phyloP scores from a whole-genome alignment of 495 filamentous ascomycete species.

The Annulohypoxylon bovei region DNA sequence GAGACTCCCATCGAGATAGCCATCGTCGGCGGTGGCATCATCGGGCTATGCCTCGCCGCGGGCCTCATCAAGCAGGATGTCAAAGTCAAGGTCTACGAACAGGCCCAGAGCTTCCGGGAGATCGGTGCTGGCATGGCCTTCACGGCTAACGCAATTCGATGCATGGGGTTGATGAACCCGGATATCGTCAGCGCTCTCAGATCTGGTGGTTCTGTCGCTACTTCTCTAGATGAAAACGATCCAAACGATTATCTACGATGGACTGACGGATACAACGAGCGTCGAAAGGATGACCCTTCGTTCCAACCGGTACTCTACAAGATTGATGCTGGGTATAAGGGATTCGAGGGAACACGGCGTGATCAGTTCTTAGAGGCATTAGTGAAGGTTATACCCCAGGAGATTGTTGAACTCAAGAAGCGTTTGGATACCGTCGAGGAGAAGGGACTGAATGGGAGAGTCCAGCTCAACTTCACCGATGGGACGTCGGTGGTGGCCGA shows the following conservation, averaged over 20 bases:
- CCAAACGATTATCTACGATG: slow-evolving; percentile 45
- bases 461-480: slow-evolving; percentile 46
- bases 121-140: slow-evolving; percentile 68
- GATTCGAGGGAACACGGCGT: slow-evolving; percentile 54
- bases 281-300: slow-evolving; percentile 26
- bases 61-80: slow-evolving; percentile 52
- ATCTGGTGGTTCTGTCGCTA: slow-evolving; percentile 54
- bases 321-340: slow-evolving; percentile 32
- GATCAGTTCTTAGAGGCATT: slow-evolving; percentile 62
- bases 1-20: slow-evolving; percentile 44
- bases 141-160: slow-evolving; percentile 63
- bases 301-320: slow-evolving; percentile 33
- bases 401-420: slow-evolving; percentile 47
- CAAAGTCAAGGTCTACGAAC: slow-evolving; percentile 60
- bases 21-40: slow-evolving; percentile 59
- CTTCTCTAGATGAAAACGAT: slow-evolving; percentile 46
- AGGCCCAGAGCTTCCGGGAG: slow-evolving; percentile 57
- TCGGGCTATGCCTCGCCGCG: slow-evolving; percentile 51
- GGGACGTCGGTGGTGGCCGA: slow-evolving; percentile 51
- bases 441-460: slow-evolving; percentile 20
- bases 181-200: slow-evolving; percentile 56
- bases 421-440: slow-evolving; percentile 42
- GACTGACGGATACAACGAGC: slow-evolving; percentile 36
- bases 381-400: slow-evolving; percentile 57
- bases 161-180: slow-evolving; percentile 60